Evolutionary conservation across 768 basidiomycete genomes (phyloP).

Genomic region (Mycena indigotica): DNA sequence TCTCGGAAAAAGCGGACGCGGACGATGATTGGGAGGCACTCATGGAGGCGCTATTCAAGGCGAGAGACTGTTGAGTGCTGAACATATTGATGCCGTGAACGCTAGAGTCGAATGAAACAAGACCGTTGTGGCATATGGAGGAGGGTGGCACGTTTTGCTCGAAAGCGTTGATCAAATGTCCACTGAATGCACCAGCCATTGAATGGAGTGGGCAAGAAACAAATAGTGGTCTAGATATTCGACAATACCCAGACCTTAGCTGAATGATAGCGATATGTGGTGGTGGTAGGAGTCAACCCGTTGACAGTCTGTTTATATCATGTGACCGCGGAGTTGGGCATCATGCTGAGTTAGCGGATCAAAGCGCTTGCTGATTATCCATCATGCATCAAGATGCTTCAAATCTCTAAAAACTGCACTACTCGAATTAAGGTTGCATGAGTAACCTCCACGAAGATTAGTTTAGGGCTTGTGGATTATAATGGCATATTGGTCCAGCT

Average conservation of each 20-base stretch:
- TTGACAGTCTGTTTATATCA: too few relatives aligned
- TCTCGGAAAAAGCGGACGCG: constrained; percentile 49
- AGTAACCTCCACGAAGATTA: too few relatives aligned
- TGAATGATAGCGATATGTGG: constrained; percentile 7
- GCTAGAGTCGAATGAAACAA: constrained; percentile 61
- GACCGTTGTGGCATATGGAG: constrained; percentile 49
- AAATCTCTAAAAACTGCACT: too few relatives aligned
- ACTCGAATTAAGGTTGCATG: too few relatives aligned
- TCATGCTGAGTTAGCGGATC: too few relatives aligned
- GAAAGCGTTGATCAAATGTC: not conserved
- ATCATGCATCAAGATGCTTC: too few relatives aligned
- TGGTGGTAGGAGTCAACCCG: too few relatives aligned
- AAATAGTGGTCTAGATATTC: too few relatives aligned
- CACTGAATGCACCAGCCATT: not conserved
- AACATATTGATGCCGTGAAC: constrained; percentile 52
- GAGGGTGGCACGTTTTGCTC: constrained; percentile 7
- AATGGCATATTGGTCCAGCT: too few relatives aligned
- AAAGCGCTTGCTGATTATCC: too few relatives aligned
- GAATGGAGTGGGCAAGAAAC: not conserved
- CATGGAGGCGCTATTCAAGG: constrained; percentile 33
- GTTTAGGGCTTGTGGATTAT: too few relatives aligned
- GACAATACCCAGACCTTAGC: constrained; percentile 6
- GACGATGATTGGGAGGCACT: constrained; percentile 28
- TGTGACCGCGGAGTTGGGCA: too few relatives aligned
- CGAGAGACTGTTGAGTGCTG: constrained; percentile 29